Conservation (phyloP, 352 stramenopile species). For the Globisporangium heterothallicum region DNA sequence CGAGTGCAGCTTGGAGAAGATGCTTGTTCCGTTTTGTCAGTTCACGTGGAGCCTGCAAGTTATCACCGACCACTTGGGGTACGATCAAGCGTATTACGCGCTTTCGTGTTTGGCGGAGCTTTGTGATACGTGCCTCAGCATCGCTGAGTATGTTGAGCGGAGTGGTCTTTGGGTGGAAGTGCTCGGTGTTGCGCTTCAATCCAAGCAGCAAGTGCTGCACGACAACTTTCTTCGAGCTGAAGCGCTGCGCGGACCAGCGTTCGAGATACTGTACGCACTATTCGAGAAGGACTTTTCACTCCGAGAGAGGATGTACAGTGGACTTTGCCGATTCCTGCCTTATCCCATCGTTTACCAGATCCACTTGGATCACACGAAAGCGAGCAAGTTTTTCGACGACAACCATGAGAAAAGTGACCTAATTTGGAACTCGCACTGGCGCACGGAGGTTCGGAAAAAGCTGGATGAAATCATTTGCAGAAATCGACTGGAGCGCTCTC, state of each 20-base stretch:
- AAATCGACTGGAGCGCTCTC: slow-evolving; percentile 63
- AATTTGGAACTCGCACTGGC: slow-evolving; percentile 77
- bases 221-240: slow-evolving; percentile 77
- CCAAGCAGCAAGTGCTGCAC: slow-evolving; percentile 72
- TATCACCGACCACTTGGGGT: slow-evolving; percentile 73
- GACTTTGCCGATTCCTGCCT: slow-evolving; percentile 64
- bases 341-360: slow-evolving; percentile 84
- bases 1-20: slow-evolving; percentile 62
- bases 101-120: slow-evolving; percentile 73
- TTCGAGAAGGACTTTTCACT: slow-evolving; percentile 67
- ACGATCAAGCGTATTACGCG: slow-evolving; percentile 74
- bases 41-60: slow-evolving; percentile 82
- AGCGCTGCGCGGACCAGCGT: slow-evolving; percentile 67
- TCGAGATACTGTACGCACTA: slow-evolving; percentile 74
- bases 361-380: slow-evolving; percentile 67
- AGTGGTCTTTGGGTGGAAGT: slow-evolving; percentile 79
- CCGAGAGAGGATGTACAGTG: slow-evolving; percentile 68
- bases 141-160: slow-evolving; percentile 68
- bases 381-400: slow-evolving; percentile 74
- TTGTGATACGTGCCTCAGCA: slow-evolving; percentile 68
- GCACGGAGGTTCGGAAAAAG: slow-evolving; percentile 70
- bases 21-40: slow-evolving; percentile 68
- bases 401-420: slow-evolving; percentile 81
- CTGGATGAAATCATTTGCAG: slow-evolving; percentile 74
- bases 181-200: slow-evolving; percentile 70